A percentile compares a stretch with the other conserved stretches of the same genome.
Evolutionary conservation across 805 yeast genomes (phyloP).

Genomic region (Wickerhamiella lipophila): DNA sequence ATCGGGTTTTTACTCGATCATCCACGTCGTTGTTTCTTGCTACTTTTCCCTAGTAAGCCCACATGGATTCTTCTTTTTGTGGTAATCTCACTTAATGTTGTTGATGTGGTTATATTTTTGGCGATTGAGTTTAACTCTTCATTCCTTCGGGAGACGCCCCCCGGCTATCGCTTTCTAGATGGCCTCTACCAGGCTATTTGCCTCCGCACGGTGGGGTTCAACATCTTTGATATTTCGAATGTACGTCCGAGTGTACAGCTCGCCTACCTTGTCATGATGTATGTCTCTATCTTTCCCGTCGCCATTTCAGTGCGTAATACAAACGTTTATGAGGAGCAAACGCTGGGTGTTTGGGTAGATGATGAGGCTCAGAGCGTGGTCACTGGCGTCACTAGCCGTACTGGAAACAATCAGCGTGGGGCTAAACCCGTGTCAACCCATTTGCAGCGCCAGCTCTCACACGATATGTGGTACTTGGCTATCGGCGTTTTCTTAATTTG

Average conservation of each 20-base stretch:
- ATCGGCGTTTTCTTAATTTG: conserved; percentile 77
- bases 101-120: conserved; percentile 70
- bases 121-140: conserved; percentile 46
- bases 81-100: conserved; percentile 54
- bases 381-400: conserved; percentile 10
- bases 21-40: conserved; percentile 92
- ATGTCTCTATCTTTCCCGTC: conserved; percentile 87
- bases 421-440: conserved; percentile 45
- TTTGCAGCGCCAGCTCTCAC: conserved; percentile 79
- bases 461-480: conserved; percentile 88
- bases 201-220: conserved; percentile 88
- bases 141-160: conserved; percentile 41
- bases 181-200: conserved; percentile 86
- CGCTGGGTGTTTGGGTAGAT: conserved; percentile 66
- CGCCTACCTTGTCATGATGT: conserved; percentile 93
- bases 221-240: conserved; percentile 52
- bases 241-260: conserved; percentile 89
- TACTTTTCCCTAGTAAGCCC: conserved; percentile 81
- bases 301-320: conserved; percentile 95
- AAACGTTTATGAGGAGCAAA: conserved; percentile 94
- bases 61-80: conserved; percentile 72
- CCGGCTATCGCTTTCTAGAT: conserved; percentile 59
- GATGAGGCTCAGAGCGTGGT: conserved; percentile 23
- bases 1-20: conserved; percentile 80
- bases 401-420: neutral